Conservation (phyloP, 305 asterid genomes). For the Caryopteris hybrid region DNA sequence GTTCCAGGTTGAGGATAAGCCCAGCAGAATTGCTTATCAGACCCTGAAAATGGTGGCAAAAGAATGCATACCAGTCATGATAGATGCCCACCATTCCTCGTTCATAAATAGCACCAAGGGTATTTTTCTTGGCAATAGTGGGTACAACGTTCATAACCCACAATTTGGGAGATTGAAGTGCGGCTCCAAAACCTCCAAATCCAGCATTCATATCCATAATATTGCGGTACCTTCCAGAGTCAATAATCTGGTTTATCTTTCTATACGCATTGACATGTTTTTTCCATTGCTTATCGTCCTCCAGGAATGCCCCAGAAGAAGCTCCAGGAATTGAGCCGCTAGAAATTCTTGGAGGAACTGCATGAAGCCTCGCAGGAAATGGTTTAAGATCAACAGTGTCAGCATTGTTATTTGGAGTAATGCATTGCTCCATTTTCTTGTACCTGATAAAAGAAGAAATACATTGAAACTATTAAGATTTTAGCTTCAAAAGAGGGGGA, state of each 20-base stretch:
- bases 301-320: conserved; percentile 51
- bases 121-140: conserved; percentile 71
- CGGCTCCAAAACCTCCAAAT: conserved; percentile 89
- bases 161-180: conserved; percentile 67
- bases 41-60: background rate
- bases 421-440: conserved; percentile 81
- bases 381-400: conserved; percentile 53
- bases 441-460: conserved; percentile 45
- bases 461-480: background rate
- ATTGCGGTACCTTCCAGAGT: conserved; percentile 93
- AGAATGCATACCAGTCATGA: conserved; percentile 68
- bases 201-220: no score
- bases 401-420: conserved; percentile 46
- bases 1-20: background rate
- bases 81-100: conserved; percentile 89
- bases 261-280: conserved; percentile 76
- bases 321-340: conserved; percentile 77
- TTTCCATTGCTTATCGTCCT: conserved; percentile 83
- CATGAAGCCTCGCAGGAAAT: conserved; percentile 80
- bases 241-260: conserved; percentile 70
- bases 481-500: background rate
- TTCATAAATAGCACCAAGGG: conserved; percentile 78
- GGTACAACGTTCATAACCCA: conserved; percentile 98
- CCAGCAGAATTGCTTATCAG: background rate
- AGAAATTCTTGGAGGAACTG: conserved; percentile 81